A percentile compares a stretch with the other conserved stretches of the same genome.
Evolutionary conservation across 2,329 filamentous ascomycete species (phyloP).

Genomic region (Ascochyta clinopodiicola): DNA sequence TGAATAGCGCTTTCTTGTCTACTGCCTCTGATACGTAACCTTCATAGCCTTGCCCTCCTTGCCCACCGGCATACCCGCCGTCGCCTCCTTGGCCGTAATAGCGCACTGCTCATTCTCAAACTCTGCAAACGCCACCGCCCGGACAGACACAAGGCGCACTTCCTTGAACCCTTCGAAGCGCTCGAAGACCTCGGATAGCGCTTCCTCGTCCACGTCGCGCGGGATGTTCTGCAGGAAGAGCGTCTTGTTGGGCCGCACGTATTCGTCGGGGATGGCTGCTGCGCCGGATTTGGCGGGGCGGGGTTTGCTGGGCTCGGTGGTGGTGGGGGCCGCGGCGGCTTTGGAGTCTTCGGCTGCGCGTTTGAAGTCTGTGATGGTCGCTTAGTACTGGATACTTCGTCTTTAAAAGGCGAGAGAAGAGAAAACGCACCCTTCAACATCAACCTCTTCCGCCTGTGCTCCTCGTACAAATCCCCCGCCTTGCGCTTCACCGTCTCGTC

Average conservation of each 20-base stretch:
- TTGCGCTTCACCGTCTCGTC: constrained; percentile 83
- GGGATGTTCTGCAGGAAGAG: constrained; percentile 93
- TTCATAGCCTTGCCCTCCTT: constrained; percentile 80
- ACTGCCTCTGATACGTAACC: constrained; percentile 96
- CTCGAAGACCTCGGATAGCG: constrained; percentile 79
- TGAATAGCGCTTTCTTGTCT: constrained; percentile 9
- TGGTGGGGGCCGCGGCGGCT: constrained; percentile 72
- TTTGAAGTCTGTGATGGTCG: constrained; percentile 65
- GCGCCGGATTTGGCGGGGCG: constrained; percentile 73
- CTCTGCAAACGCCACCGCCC: constrained; percentile 95
- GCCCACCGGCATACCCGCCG: constrained; percentile 81
- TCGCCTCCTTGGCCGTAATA: constrained; percentile 92
- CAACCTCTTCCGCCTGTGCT: constrained; percentile 80
- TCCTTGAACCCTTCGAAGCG: constrained; percentile 95
- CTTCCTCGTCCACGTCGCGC: constrained; percentile 82
- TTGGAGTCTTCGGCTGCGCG: constrained; percentile 83
- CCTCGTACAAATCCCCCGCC: constrained; percentile 83
- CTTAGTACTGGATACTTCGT: constrained; percentile 2
- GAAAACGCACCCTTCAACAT: constrained; percentile 80
- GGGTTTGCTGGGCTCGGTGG: constrained; percentile 50
- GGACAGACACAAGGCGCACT: constrained; percentile 84
- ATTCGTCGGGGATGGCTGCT: constrained; percentile 92
- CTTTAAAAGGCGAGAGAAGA: not conserved
- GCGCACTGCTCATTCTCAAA: constrained; percentile 90
- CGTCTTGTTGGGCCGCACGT: constrained; percentile 95